Evolutionary conservation across 148 eudicot genomes (phyloP).

Genomic region (Rhododendron mucronatum): DNA sequence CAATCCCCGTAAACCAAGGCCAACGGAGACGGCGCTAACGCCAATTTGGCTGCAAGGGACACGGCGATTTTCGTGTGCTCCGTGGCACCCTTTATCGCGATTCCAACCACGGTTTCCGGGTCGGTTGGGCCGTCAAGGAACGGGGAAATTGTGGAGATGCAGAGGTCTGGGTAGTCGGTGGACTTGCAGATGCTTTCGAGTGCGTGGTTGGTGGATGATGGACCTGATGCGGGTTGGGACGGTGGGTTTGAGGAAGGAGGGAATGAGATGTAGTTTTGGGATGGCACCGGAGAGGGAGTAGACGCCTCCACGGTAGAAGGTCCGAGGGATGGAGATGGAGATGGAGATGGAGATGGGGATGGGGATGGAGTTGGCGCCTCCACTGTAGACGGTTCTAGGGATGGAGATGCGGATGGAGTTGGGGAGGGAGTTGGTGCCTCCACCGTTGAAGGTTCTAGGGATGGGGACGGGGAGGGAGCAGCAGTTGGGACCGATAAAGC

Average conservation of each 20-base stretch:
- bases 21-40: neutral
- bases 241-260: neutral
- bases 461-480: neutral
- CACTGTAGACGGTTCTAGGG: neutral
- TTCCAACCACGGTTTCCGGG: slow-evolving; percentile 12
- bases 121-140: slow-evolving; percentile 9
- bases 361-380: neutral
- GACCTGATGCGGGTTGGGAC: neutral
- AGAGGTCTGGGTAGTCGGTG: slow-evolving; percentile 30
- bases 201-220: neutral
- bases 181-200: slow-evolving; percentile 22
- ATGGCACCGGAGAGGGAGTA: neutral
- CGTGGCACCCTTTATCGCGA: slow-evolving; percentile 17
- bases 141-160: slow-evolving; percentile 19
- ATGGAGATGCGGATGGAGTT: neutral
- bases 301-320: neutral
- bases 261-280: neutral
- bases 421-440: neutral
- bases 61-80: slow-evolving; percentile 11
- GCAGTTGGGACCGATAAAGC: neutral
- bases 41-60: neutral
- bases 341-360: neutral
- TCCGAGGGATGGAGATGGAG: neutral
- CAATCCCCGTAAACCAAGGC: slow-evolving; percentile 13
- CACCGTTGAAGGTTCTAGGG: neutral